Conservation (phyloP, 805 yeast genomes). For the Geotrichum ghanense region DNA sequence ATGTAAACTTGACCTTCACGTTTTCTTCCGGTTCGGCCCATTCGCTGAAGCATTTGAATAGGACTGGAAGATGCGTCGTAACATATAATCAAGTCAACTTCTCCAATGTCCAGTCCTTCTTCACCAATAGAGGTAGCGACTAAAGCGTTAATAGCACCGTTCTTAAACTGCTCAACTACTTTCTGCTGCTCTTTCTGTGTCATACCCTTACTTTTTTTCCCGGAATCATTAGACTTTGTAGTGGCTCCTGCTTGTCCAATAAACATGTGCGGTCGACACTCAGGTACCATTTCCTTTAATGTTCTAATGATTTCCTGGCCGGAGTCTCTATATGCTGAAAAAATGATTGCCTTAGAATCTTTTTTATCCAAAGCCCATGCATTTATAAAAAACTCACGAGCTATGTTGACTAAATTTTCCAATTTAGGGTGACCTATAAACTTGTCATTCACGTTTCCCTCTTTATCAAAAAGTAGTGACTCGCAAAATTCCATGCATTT, state of each 20-base stretch:
- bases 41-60: slow-evolving; percentile 83
- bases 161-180: slow-evolving; percentile 59
- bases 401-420: slow-evolving; percentile 43
- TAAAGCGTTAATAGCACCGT: slow-evolving; percentile 62
- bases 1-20: slow-evolving; percentile 75
- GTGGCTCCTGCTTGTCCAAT: slow-evolving; percentile 56
- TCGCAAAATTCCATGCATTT: slow-evolving; percentile 37
- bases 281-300: slow-evolving; percentile 25
- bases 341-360: slow-evolving; percentile 62
- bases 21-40: slow-evolving; percentile 98
- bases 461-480: slow-evolving; percentile 27
- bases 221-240: slow-evolving; percentile 19
- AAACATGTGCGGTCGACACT: slow-evolving; percentile 66
- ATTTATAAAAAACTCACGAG: slow-evolving; percentile 41
- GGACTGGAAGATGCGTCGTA: slow-evolving; percentile 92
- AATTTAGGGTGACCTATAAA: slow-evolving; percentile 65
- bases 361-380: slow-evolving; percentile 22
- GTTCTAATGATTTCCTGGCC: slow-evolving; percentile 76
- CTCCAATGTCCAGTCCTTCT: slow-evolving; percentile 97
- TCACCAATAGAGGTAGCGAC: slow-evolving; percentile 98
- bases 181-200: slow-evolving; percentile 79
- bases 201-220: slow-evolving; percentile 67
- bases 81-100: slow-evolving; percentile 87
- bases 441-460: background rate
- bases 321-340: slow-evolving; percentile 81